Evolutionary conservation across 2,329 filamentous ascomycete genomes (phyloP).

Genomic region (Colletotrichum lindemuthianum): DNA sequence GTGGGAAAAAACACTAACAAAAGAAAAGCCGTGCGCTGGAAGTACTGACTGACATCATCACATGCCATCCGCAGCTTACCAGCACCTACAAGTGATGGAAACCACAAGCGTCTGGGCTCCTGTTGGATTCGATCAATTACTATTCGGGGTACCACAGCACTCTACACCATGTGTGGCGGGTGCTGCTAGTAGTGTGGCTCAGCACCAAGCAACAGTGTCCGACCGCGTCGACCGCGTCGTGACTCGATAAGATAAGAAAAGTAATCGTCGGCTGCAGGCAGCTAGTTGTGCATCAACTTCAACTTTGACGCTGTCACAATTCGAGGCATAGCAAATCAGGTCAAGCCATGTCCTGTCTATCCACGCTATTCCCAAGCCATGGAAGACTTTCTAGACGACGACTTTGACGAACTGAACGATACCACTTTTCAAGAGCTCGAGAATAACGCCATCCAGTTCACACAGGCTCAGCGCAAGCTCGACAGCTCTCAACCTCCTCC

Average conservation of each 20-base stretch:
- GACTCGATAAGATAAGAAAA: conserved; percentile 29
- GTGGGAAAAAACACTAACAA: too few species aligned
- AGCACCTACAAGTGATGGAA: not conserved
- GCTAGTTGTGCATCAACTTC: too few species aligned
- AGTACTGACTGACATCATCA: conserved; percentile 29
- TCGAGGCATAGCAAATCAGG: too few species aligned
- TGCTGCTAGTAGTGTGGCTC: not conserved
- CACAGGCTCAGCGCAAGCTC: conserved; percentile 56
- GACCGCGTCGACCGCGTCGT: too few species aligned
- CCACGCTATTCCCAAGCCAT: conserved; percentile 41
- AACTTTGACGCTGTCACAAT: too few species aligned
- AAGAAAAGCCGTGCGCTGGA: too few species aligned
- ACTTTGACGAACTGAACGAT: conserved; percentile 68
- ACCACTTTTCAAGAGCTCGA: conserved; percentile 70
- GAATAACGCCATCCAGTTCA: conserved; percentile 69
- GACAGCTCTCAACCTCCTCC: conserved; percentile 37
- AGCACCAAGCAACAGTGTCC: not conserved
- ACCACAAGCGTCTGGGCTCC: not conserved
- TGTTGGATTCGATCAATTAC: not conserved
- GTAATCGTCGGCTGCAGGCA: too few species aligned
- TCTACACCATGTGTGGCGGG: not conserved
- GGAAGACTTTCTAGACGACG: conserved; percentile 73
- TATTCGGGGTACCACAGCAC: too few species aligned
- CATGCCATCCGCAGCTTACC: conserved; percentile 13
- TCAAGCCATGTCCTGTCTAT: not conserved